phyloP scores from a whole-genome alignment of 2,329 filamentous ascomycete species.

The Talaromyces sp. region DNA sequence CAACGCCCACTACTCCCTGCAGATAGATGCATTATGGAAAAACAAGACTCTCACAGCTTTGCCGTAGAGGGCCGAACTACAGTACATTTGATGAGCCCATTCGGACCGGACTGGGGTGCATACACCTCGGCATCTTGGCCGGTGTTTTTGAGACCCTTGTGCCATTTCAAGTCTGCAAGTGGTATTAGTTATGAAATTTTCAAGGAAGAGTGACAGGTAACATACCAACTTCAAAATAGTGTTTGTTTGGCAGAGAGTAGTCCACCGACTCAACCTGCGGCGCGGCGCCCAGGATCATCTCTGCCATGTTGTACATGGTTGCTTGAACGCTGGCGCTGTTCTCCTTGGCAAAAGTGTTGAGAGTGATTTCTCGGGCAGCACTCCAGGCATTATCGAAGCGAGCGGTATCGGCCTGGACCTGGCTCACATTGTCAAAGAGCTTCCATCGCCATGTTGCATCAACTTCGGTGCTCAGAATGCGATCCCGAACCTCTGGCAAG shows the following conservation, averaged over 20 bases:
- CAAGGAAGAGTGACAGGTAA: constrained; percentile 1
- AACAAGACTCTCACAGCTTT: constrained; percentile 25
- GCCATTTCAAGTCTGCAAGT: constrained; percentile 79
- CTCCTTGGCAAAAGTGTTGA: constrained; percentile 86
- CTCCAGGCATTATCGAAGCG: constrained; percentile 78
- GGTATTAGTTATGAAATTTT: constrained; percentile 1
- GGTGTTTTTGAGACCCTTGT: constrained; percentile 91
- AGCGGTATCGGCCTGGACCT: constrained; percentile 59
- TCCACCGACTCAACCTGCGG: constrained; percentile 68
- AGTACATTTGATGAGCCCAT: constrained; percentile 92
- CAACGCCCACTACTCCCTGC: constrained; percentile 9
- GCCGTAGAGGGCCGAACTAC: constrained; percentile 48
- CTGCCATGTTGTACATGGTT: constrained; percentile 99
- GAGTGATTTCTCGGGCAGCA: constrained; percentile 75
- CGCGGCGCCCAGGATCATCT: constrained; percentile 72
- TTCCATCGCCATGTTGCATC: constrained; percentile 85
- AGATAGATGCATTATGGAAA: background rate
- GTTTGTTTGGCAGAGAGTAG: constrained; percentile 92
- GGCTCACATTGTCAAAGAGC: constrained; percentile 60
- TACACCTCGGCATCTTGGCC: constrained; percentile 95
- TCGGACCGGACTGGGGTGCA: constrained; percentile 85
- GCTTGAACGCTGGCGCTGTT: constrained; percentile 89
- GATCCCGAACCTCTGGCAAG: constrained; percentile 85
- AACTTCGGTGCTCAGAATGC: constrained; percentile 90
- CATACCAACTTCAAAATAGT: constrained; percentile 86